Percentiles rank a stretch among this genome's conserved stretches.
phyloP scores from a whole-genome alignment of 2,329 filamentous ascomycete genomes.

The Aspergillus japonicus region DNA sequence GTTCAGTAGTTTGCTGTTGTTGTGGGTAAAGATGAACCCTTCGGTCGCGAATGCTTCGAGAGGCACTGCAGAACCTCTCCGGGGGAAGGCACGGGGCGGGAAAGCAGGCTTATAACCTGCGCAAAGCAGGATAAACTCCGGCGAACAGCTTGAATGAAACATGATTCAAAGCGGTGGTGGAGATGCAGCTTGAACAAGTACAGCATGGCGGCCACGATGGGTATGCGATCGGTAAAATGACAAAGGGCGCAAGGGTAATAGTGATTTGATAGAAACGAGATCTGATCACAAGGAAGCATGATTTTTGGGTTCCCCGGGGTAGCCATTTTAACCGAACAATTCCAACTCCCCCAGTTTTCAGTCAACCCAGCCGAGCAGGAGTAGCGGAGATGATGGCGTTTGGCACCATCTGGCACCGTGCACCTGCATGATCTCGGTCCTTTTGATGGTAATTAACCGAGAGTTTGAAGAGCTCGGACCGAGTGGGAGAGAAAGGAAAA shows the following conservation, averaged over 20 bases:
- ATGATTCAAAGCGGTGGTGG: constrained; percentile 1
- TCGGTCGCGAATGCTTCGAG: neutral
- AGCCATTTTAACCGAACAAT: neutral
- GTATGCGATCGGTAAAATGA: constrained; percentile 3
- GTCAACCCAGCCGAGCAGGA: neutral
- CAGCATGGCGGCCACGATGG: neutral
- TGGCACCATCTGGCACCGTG: neutral
- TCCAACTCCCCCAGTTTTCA: neutral
- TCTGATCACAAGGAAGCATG: constrained; percentile 2
- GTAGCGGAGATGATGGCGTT: neutral
- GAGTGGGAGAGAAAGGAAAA: neutral
- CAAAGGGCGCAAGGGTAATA: neutral
- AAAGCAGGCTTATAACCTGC: constrained; percentile 1
- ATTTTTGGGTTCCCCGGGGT: neutral
- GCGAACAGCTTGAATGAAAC: neutral
- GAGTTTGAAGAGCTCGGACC: neutral
- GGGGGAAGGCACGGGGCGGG: neutral
- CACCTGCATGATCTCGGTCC: neutral
- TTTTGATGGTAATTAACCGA: constrained; percentile 3
- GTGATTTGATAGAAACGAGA: neutral
- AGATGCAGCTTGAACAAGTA: neutral
- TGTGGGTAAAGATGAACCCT: neutral
- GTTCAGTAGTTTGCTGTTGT: neutral
- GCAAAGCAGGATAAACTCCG: neutral
- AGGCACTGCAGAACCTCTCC: neutral